These are phyloP conservation scores for Daldinia vernicosa DNA, from an alignment of 495 filamentous ascomycete genomes.

Conservation along the genomic window DNA sequence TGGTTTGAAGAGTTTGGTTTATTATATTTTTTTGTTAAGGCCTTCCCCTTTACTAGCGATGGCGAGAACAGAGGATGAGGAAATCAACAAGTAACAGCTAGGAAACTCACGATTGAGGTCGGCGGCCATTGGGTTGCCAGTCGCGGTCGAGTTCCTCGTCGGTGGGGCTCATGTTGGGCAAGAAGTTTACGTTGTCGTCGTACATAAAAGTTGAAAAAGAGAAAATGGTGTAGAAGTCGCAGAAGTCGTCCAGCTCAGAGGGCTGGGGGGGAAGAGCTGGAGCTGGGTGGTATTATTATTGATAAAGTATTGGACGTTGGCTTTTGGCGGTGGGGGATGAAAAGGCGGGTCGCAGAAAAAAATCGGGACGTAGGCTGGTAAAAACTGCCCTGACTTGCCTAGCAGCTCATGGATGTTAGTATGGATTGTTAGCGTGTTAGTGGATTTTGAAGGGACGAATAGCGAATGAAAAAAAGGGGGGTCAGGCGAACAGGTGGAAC, in stretches of 20 bases:
- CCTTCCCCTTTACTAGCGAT: conserved; percentile 1
- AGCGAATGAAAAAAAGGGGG: conserved; percentile 30
- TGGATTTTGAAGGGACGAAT: conserved; percentile 26
- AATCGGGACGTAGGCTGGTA: conserved; percentile 34
- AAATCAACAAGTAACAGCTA: background rate
- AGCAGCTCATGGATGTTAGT: conserved; percentile 1
- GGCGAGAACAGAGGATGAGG: background rate
- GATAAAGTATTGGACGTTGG: conserved; percentile 30
- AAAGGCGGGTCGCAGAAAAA: conserved; percentile 43
- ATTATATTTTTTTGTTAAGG: background rate
- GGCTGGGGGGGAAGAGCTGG: conserved; percentile 25
- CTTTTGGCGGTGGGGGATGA: conserved; percentile 42
- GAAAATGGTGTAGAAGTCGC: conserved; percentile 12
- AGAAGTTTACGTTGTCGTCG: conserved; percentile 18
- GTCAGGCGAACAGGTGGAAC: conserved; percentile 42
- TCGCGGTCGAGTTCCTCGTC: conserved; percentile 74
- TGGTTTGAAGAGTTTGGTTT: background rate
- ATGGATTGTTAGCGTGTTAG: conserved; percentile 5
- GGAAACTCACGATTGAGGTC: conserved; percentile 81
- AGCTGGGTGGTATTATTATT: conserved; percentile 37
- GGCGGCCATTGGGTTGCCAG: conserved; percentile 77
- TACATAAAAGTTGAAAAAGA: conserved; percentile 17
- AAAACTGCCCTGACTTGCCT: conserved; percentile 7
- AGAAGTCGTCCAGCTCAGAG: conserved; percentile 24
- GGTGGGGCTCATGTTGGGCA: conserved; percentile 53